Evolutionary conservation across 768 basidiomycete species (phyloP).

Genomic region (Saitozyma sp.): DNA sequence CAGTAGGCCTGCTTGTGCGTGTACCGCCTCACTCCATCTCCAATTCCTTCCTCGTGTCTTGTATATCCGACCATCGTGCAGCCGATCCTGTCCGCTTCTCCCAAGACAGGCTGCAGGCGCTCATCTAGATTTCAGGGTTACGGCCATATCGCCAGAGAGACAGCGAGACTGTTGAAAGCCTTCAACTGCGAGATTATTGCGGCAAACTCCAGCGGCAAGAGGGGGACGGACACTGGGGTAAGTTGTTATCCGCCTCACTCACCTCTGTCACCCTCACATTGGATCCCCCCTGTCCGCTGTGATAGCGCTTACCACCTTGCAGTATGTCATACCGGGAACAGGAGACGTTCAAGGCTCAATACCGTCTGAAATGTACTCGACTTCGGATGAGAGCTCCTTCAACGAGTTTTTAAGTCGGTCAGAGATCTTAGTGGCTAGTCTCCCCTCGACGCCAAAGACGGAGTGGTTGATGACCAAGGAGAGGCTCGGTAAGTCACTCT

Average conservation of each 20-base stretch:
- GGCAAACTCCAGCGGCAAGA: constrained; percentile 42
- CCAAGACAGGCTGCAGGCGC: background rate
- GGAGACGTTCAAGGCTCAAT: constrained; percentile 29
- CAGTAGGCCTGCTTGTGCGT: constrained; percentile 46
- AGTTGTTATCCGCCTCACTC: constrained; percentile 5
- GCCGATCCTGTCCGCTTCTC: too few relatives aligned
- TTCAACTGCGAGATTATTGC: constrained; percentile 44
- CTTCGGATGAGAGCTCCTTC: constrained; percentile 31
- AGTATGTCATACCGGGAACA: constrained; percentile 45
- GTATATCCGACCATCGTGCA: too few relatives aligned
- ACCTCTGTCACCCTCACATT: too few relatives aligned
- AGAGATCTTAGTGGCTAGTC: constrained; percentile 42
- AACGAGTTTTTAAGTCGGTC: constrained; percentile 30
- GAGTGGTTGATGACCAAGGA: constrained; percentile 27
- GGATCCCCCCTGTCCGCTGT: background rate
- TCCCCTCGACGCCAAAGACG: constrained; percentile 44
- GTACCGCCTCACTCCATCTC: background rate
- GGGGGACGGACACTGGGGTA: constrained; percentile 39
- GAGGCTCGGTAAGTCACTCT: constrained; percentile 31
- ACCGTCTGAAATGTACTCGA: constrained; percentile 32
- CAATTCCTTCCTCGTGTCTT: background rate
- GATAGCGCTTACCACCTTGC: background rate
- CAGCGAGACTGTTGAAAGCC: constrained; percentile 38
- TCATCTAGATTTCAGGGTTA: constrained; percentile 30
- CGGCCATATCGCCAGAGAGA: constrained; percentile 44